phyloP scores from a whole-genome alignment of 169 alveolate species.

The Eimeria tenella region DNA sequence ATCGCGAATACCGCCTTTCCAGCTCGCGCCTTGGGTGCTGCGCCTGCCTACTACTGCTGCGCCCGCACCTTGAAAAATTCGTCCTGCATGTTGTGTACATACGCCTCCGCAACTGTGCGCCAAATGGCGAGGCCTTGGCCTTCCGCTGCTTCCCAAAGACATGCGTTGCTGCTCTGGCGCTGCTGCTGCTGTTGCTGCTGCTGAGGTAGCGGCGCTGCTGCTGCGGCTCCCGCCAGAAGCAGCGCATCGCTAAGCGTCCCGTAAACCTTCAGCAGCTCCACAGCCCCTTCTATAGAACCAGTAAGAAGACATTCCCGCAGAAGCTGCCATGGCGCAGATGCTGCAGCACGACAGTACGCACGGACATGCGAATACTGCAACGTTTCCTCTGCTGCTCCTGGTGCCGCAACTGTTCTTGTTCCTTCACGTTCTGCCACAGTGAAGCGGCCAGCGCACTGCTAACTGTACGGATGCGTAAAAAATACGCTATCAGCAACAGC shows the following conservation, averaged over 20 bases:
- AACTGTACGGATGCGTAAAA: too few relatives aligned
- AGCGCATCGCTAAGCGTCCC: slow-evolving; percentile 70
- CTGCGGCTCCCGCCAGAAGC: slow-evolving; percentile 70
- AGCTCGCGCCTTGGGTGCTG: too few relatives aligned
- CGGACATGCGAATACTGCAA: background rate
- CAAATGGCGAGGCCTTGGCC: slow-evolving; percentile 40
- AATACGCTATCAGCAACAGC: background rate
- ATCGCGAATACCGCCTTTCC: background rate
- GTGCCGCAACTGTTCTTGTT: background rate
- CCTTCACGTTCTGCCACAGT: background rate
- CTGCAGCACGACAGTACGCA: slow-evolving; percentile 12
- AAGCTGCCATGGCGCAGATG: background rate
- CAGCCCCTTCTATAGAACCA: slow-evolving; percentile 73
- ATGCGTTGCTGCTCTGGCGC: slow-evolving; percentile 1
- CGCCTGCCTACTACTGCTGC: background rate
- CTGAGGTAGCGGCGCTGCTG: slow-evolving; percentile 61
- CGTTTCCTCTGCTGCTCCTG: slow-evolving; percentile 17
- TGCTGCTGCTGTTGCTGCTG: slow-evolving; percentile 57
- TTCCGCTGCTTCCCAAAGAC: slow-evolving; percentile 35
- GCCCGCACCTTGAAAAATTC: slow-evolving; percentile 15
- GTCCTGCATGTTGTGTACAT: slow-evolving; percentile 59
- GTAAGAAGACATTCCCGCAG: slow-evolving; percentile 62
- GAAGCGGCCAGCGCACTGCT: too few relatives aligned
- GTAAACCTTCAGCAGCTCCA: slow-evolving; percentile 48
- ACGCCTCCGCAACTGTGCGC: slow-evolving; percentile 9